Conservation (phyloP, 371 early-diverging fungal genomes). For the Mucor plumbeus region DNA sequence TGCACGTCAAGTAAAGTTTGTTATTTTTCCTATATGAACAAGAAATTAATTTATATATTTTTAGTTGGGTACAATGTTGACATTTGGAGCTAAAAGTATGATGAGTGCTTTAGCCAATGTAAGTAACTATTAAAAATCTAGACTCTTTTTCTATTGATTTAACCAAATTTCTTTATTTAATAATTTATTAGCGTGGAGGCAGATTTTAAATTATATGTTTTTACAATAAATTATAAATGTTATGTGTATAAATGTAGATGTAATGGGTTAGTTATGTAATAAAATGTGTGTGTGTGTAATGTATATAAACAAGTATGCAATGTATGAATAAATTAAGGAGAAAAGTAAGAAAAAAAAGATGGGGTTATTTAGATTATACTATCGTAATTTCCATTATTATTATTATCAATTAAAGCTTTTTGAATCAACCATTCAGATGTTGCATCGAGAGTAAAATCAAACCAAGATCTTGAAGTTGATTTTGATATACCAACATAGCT, state of each 20-base stretch:
- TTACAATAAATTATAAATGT: slow-evolving; percentile 1
- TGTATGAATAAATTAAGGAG: not conserved
- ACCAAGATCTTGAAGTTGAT: slow-evolving; percentile 16
- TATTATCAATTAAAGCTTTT: not conserved
- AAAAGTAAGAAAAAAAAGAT: not conserved
- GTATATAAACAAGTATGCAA: slow-evolving; percentile 21
- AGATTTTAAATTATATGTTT: slow-evolving; percentile 15
- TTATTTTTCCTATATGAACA: not conserved
- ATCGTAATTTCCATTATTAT: not conserved
- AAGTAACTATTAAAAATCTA: slow-evolving; percentile 21
- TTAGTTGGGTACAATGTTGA: slow-evolving; percentile 50
- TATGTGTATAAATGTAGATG: not conserved
- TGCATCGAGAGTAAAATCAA: slow-evolving; percentile 22
- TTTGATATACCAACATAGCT: slow-evolving; percentile 24
- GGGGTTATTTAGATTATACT: slow-evolving; percentile 12
- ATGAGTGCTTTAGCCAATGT: slow-evolving; percentile 45
- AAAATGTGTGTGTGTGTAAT: no score
- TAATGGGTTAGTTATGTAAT: not conserved
- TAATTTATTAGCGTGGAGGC: slow-evolving; percentile 26
- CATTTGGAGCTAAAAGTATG: slow-evolving; percentile 51
- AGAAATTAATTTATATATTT: not conserved
- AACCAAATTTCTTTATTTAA: not conserved
- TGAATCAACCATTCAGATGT: slow-evolving; percentile 26
- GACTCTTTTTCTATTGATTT: no score
- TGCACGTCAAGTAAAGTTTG: slow-evolving; percentile 48